Evolutionary conservation across 345 rosid genomes (phyloP), one percentile per base, ranked within the genome.

Genomic region (Carallia brachiata): DNA sequence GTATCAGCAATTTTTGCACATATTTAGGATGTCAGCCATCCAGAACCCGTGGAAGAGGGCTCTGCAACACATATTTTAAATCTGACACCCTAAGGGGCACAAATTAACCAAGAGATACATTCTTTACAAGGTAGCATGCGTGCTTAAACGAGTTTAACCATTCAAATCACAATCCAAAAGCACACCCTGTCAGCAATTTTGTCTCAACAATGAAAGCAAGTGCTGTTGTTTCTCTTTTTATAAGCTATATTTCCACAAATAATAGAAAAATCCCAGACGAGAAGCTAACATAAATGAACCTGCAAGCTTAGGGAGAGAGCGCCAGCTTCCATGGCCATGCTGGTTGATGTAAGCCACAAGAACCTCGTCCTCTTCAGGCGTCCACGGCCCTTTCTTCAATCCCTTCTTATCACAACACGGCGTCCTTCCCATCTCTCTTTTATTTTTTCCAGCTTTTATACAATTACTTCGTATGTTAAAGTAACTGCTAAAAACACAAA

Each of bases 281-380:
- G 23, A 27, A 27, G 60, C 23, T 27, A 9, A 30, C 16, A 56
- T 7, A 27, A 56, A 44, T 12, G 50, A 2, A 77, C 81, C 81
- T 30, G 81, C 77, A 5, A 72, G 77, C 63, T 77, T 69, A 28
- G 81, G 81, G 23, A 77, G 77, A 69, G 81, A 77, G 32, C 81
- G 81, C 81, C 81, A 77, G 81, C 81, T 77, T 30, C 77, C 81
- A 73, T 77, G 81, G 27, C 81, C 81, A 73, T 77, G 52, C 59
- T 77, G 69, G 17, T 52, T 69, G 67, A 77, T 77, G 52, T 72
- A 77, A 17, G 16, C 1, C 16, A 61, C 73, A 69, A 77, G 81
- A 77, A 77, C 17, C 58, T 73, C 77, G 61, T 77, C 81, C 40
- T 77, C 81, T 60, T 77, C 81, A 59, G 77, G 62, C 13, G 81